These are phyloP conservation scores for Fusarium sp. DNA, from an alignment of 2,329 filamentous ascomycete genomes.

Conservation along the genomic window DNA sequence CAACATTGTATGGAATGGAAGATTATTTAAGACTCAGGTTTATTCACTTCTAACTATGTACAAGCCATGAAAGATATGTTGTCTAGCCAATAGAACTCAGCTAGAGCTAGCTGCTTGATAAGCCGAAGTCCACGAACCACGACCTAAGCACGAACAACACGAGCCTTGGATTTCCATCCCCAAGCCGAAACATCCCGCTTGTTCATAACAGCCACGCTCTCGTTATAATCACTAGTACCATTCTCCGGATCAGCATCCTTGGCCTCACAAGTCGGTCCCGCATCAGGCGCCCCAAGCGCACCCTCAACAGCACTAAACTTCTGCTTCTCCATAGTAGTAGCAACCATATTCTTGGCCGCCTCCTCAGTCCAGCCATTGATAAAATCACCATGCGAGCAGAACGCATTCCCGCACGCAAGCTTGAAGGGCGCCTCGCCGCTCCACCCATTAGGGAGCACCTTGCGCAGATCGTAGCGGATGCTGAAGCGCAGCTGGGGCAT, in stretches of 20 bases:
- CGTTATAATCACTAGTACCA: slow-evolving; percentile 50
- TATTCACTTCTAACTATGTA: background rate
- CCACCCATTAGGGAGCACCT: slow-evolving; percentile 54
- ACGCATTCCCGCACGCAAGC: slow-evolving; percentile 52
- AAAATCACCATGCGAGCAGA: slow-evolving; percentile 56
- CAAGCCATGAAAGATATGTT: background rate
- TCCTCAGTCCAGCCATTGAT: slow-evolving; percentile 55
- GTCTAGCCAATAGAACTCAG: background rate
- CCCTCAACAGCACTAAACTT: slow-evolving; percentile 46
- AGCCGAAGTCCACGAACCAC: background rate
- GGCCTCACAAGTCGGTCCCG: slow-evolving; percentile 39
- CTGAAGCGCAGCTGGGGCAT: slow-evolving; percentile 58
- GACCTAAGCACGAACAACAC: slow-evolving; percentile 11
- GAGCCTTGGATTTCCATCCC: slow-evolving; percentile 29
- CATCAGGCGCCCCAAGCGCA: slow-evolving; percentile 26
- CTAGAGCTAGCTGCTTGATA: background rate
- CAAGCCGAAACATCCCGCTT: slow-evolving; percentile 31
- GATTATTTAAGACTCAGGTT: background rate
- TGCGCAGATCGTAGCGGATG: slow-evolving; percentile 56
- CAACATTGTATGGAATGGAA: rapidly evolving
- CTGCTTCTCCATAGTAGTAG: slow-evolving; percentile 44
- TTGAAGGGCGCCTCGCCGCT: slow-evolving; percentile 52
- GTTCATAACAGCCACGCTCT: slow-evolving; percentile 33
- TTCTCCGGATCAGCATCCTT: slow-evolving; percentile 52
- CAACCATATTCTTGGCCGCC: slow-evolving; percentile 49